Percentiles rank a stretch among this genome's conserved stretches.
These are phyloP conservation scores for Plectosphaerella plurivora DNA, from an alignment of 2,329 filamentous ascomycete genomes.

Conservation along the genomic window DNA sequence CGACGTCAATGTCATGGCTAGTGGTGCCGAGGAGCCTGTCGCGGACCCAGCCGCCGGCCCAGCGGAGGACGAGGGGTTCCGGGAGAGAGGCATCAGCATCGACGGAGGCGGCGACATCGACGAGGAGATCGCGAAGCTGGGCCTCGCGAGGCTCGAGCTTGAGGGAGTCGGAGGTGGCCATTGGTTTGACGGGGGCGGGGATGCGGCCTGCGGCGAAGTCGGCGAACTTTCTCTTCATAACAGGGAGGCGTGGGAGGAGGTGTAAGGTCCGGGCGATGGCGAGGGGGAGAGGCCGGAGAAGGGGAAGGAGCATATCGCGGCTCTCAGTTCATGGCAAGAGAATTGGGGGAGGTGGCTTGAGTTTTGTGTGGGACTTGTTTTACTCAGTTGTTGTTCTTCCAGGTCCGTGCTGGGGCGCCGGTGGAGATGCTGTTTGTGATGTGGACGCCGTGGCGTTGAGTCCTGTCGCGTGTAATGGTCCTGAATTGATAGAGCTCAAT, in stretches of 20 bases:
- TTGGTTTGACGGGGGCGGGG: constrained; percentile 5
- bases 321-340: not conserved
- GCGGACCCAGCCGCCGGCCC: constrained; percentile 84
- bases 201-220: constrained; percentile 6
- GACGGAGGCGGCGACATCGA: constrained; percentile 75
- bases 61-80: constrained; percentile 62
- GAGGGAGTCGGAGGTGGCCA: constrained; percentile 20
- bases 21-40: constrained; percentile 72
- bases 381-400: too few species aligned
- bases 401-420: too few species aligned
- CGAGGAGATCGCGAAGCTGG: constrained; percentile 68
- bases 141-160: constrained; percentile 65
- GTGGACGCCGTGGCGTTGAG: too few species aligned
- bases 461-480: too few species aligned
- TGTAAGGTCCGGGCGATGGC: not conserved
- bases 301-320: not conserved
- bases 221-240: constrained; percentile 12
- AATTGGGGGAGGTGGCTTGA: too few species aligned
- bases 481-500: too few species aligned
- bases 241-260: not conserved
- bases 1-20: constrained; percentile 80
- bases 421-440: too few species aligned
- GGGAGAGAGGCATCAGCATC: constrained; percentile 40
- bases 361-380: too few species aligned
- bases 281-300: not conserved